Evolutionary conservation across 1,284 basidiomycete species (phyloP).

Genomic region (Fistulina hepatica): DNA sequence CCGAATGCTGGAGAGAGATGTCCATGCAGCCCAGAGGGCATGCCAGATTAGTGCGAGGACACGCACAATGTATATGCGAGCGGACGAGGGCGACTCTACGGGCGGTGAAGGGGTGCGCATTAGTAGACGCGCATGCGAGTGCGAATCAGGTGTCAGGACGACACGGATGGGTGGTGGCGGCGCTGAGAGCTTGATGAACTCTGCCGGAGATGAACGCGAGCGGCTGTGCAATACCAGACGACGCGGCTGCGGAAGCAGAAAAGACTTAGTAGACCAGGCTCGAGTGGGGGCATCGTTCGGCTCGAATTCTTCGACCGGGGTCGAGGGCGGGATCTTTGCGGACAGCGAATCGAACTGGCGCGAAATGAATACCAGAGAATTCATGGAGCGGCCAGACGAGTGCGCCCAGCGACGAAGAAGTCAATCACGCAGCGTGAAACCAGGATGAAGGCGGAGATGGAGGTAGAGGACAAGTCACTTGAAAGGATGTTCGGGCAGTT

Average conservation of each 20-base stretch:
- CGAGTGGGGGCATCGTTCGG: background rate
- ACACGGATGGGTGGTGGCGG: constrained; percentile 18
- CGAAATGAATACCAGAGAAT: constrained; percentile 59
- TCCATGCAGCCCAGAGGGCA: constrained; percentile 37
- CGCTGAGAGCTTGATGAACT: constrained; percentile 23
- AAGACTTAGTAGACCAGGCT: constrained; percentile 30
- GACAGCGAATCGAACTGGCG: constrained; percentile 58
- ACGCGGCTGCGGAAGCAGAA: constrained; percentile 30
- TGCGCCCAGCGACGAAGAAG: too few relatives aligned
- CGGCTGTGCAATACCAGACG: constrained; percentile 29
- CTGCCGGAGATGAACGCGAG: constrained; percentile 40
- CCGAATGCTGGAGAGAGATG: constrained; percentile 21
- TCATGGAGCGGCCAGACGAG: constrained; percentile 36
- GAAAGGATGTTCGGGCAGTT: too few relatives aligned
- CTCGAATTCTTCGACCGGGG: constrained; percentile 28
- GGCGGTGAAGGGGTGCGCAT: constrained; percentile 11
- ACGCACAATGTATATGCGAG: constrained; percentile 41
- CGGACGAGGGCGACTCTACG: constrained; percentile 26
- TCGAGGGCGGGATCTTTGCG: constrained; percentile 39
- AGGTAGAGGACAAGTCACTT: too few relatives aligned
- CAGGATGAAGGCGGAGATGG: too few relatives aligned
- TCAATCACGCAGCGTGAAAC: too few relatives aligned
- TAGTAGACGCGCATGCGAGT: constrained; percentile 19
- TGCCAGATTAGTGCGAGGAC: constrained; percentile 42
- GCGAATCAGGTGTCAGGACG: constrained; percentile 20